phyloP scores from a whole-genome alignment of 306 rosid genomes.

The Rosa rugosa region DNA sequence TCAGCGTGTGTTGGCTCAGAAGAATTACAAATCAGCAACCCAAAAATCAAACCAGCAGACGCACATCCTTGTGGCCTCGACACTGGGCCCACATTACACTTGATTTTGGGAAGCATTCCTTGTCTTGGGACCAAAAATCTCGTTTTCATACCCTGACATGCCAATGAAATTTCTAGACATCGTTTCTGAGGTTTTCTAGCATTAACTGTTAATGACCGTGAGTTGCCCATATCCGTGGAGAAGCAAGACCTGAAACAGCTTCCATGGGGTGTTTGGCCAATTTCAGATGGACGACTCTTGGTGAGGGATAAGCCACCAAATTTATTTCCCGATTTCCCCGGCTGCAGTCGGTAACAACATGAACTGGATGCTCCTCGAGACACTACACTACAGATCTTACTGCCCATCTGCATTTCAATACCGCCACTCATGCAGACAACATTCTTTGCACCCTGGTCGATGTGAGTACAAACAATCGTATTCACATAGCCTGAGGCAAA shows the following conservation, averaged over 20 bases:
- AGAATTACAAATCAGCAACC: conserved; percentile 61
- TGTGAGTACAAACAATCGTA: conserved; percentile 51
- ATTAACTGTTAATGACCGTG: conserved; percentile 29
- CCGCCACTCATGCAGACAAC: conserved; percentile 45
- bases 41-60: conserved; percentile 65
- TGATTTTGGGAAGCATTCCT: conserved; percentile 53
- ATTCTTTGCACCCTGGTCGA: conserved; percentile 44
- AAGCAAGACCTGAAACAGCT: conserved; percentile 51
- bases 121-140: conserved; percentile 53
- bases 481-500: conserved; percentile 59
- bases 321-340: conserved; percentile 39
- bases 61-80: conserved; percentile 62
- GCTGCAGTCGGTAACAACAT: conserved; percentile 36
- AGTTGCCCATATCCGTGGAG: conserved; percentile 45
- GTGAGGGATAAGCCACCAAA: conserved; percentile 41
- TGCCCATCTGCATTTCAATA: conserved; percentile 52
- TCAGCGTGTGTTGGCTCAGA: conserved; percentile 62
- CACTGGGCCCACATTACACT: conserved; percentile 42
- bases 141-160: conserved; percentile 50
- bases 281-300: conserved; percentile 34
- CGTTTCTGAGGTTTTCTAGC: conserved; percentile 38
- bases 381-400: conserved; percentile 52
- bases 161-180: conserved; percentile 50
- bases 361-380: conserved; percentile 48
- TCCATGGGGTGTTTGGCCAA: conserved; percentile 48